These are phyloP conservation scores for Trifolium repens DNA, from an alignment of 306 rosid species.

Conservation along the genomic window DNA sequence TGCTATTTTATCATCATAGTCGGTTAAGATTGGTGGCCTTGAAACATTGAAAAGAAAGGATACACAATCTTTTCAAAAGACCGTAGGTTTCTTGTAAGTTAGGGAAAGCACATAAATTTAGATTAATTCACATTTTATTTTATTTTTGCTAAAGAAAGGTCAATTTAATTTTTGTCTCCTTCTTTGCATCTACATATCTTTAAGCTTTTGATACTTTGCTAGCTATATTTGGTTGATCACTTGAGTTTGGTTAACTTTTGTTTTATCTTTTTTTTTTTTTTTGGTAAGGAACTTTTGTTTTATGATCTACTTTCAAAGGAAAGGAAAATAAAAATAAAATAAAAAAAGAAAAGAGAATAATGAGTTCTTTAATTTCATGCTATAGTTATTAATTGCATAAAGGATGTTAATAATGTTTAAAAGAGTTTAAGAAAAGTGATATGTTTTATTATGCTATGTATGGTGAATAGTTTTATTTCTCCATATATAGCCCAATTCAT, in stretches of 20 bases:
- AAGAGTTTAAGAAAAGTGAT: constrained; percentile 26
- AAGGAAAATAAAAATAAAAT: constrained; percentile 13
- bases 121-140: constrained; percentile 35
- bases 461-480: neutral
- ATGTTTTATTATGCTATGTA: constrained; percentile 17
- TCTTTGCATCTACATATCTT: constrained; percentile 46
- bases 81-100: constrained; percentile 58
- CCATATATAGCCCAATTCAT: no score
- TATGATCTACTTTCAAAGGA: constrained; percentile 31
- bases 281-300: constrained; percentile 44
- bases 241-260: constrained; percentile 43
- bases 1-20: constrained; percentile 11
- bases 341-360: constrained; percentile 14
- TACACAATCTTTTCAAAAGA: constrained; percentile 43
- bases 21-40: constrained; percentile 12
- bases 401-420: constrained; percentile 35
- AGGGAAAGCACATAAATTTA: constrained; percentile 62
- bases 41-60: constrained; percentile 43
- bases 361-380: constrained; percentile 22
- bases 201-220: constrained; percentile 46
- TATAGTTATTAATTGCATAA: constrained; percentile 33
- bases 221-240: constrained; percentile 43
- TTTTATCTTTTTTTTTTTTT: no score
- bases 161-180: constrained; percentile 37
- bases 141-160: constrained; percentile 39